Base-by-base conservation (phyloP, 495 filamentous ascomycete species). In the Daldinia bambusicola region DNA sequence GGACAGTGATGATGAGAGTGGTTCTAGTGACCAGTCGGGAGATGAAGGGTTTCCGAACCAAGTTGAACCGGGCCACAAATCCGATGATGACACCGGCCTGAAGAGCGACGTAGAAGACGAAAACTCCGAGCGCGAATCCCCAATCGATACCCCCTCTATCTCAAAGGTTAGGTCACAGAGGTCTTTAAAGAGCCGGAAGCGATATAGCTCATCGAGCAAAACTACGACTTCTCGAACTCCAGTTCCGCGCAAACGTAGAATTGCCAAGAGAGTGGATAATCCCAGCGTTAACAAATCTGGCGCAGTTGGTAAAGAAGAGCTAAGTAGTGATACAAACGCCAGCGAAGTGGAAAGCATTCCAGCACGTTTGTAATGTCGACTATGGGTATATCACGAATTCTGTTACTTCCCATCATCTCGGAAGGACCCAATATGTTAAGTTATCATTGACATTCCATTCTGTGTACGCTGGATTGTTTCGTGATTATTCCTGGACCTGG, bases 261-360 rank as follows among this genome's bases (percentile, higher is more conserved):
- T 52, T 26, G 56, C 30, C 9, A 56, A 20, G 8, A 38, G 22
- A 18, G 34, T 41, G 14, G 58, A 56, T 2, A 45, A 75, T 16
- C 51, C 67, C 26, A 63, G 50, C 20, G 41, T 71, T 50, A 60
- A 51, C 6, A 45, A 62, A 18, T 36, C 38, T 30, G 34, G 18
- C 53, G 16, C 31, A 13, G 64, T 65, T 32, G 59, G 58, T 10
- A 52, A 61, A 1, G 63, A 59, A 14, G 63, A 73, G n/a, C 26
- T 69, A 12, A 76, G 74, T 64, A 75, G 72, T 18, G 69, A 78
- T 51, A 78, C 76, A 13, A 78, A 76, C 55, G 76, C 74, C 18
- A 78, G 74, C 30, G 63, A 71, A 30, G 76, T 67, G 7, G 57
- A 64, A 20, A 78, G 74, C 57, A 77, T 77, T 14, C 75, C 74